Conservation (phyloP, 306 rosid genomes). For the Vachellia collinsii region DNA sequence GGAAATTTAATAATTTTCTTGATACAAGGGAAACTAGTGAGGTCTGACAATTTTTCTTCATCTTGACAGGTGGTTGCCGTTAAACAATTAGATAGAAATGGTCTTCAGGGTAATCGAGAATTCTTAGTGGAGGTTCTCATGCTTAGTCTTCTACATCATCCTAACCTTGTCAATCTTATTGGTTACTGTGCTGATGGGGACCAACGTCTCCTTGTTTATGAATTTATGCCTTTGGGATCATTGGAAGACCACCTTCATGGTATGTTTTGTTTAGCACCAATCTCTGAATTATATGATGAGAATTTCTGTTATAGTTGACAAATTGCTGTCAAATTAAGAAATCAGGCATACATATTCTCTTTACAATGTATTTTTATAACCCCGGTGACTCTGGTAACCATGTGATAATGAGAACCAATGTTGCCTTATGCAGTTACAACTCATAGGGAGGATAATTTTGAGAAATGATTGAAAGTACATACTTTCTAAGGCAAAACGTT, state of each 20-base stretch:
- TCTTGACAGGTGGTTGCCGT: conserved; percentile 79
- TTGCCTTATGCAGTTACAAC: not conserved
- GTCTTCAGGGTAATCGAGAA: conserved; percentile 94
- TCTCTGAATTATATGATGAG: conserved; percentile 19
- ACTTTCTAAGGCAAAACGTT: not conserved
- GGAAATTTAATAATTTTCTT: not conserved
- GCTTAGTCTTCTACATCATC: conserved; percentile 93
- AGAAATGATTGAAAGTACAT: not conserved
- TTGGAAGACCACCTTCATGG: conserved; percentile 93
- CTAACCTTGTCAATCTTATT: conserved; percentile 79
- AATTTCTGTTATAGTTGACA: conserved; percentile 12
- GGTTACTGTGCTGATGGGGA: conserved; percentile 97
- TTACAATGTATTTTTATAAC: not conserved
- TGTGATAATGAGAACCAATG: not conserved
- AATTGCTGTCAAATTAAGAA: conserved; percentile 21
- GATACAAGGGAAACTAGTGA: not conserved
- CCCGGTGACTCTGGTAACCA: not conserved
- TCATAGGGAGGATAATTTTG: not conserved
- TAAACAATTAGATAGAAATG: conserved; percentile 89
- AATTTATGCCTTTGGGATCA: conserved; percentile 76
- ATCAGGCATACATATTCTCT: conserved; percentile 1
- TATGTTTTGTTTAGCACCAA: conserved; percentile 37
- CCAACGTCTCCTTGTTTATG: conserved; percentile 94
- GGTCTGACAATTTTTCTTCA: conserved; percentile 30
- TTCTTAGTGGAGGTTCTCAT: conserved; percentile 93